Evolutionary conservation across 768 basidiomycete species (phyloP), one percentile per base, ranked within the genome.

Genomic region (Macrolepiota dolichaula): DNA sequence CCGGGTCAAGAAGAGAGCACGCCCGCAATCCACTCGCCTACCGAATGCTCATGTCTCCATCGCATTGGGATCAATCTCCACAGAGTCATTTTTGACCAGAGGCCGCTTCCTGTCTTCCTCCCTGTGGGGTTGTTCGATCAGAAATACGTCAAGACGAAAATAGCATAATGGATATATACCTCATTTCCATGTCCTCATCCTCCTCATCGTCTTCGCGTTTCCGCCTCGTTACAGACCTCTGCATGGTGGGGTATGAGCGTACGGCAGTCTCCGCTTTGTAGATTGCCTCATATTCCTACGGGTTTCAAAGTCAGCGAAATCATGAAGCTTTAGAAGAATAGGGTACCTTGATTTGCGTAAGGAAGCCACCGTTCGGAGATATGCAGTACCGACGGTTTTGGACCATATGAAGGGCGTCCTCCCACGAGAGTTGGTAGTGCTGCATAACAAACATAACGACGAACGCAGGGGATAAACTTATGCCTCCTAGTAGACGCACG

Each of bases 381-480:
- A 96, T 95, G 72, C 94, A 97, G 68, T 96, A 97, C 49, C 94
- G 83, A 51, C 94, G 81, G 65, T 94, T 94, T 72, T 95, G 93
- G 3, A 95, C 93, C 68, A 91, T 74, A 67, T 93, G 92, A 51
- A 95, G 78, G 0, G 92, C 93, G 58, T 95, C 92, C 76, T 94
- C 92, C 89, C 90, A 94, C 40, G 86, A 86, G 29, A 94, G 74
- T 29, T 85, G 84, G 70, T 86, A 86, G 67, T 89, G 84, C 62
- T 91, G 88, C 93, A 95, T 95, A 38, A 92, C 92, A 70, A 91
- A 95, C 91, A 94, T 94, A 56, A 95, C 89, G 24, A 94, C 93
- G 61, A 95, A 94, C 0, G 92, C 84, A 0, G 93, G 93, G 2
- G 92, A 94, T 11, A 94, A 79, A 62, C 88, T 90, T 71, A 95